Base-by-base conservation (phyloP, 2,329 filamentous ascomycete genomes). In the Ceratocystis colombiana region DNA sequence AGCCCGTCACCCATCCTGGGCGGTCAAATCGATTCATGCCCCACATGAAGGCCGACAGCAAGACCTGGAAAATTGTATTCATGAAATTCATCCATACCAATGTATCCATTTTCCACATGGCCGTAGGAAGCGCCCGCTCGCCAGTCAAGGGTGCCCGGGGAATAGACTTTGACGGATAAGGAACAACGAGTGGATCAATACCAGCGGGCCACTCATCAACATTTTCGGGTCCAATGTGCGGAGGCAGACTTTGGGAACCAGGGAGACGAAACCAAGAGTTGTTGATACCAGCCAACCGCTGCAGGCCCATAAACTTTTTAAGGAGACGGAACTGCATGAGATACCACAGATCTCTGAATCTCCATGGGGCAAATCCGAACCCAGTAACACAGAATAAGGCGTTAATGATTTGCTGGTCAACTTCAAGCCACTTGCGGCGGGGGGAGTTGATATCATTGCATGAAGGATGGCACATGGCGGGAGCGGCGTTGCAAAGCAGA, bases 361-460 rank as follows among this genome's bases (percentile, higher is more conserved):
- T 83, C 90, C 90, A 96, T 0, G 90, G 90, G 1, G 88, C 86
- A 12, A 94, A 80, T 0, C 90, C 90, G 70, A 95, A 93, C 0
- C 87, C 90, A 1, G 90, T 93, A 5, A 95, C 86, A 75, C 89
- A 94, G 79, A 96, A 96, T 0, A 96, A 82, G 1, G 69, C 70
- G 46, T 71, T 71, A 25, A 93, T 77, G 67, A 96, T 88, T 73
- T 96, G 90, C 1, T 87, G 89, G 73, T 91, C 88, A 71, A 84
- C 87, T 75, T 96, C 90, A 70, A 96, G 84, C 90, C 91, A 96
- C 68, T 86, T 86, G 22, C 88, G 80, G n/a, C 90, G 84, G 1
- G 89, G 85, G 0, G 88, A 90, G 71, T 90, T 78, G 73, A 90
- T 86, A 70, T 88, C 79, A 72, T 89, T 81, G 77, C 89, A 93